Evolutionary conservation across 2,329 filamentous ascomycete genomes (phyloP).

Genomic region (Orbilia quercus): DNA sequence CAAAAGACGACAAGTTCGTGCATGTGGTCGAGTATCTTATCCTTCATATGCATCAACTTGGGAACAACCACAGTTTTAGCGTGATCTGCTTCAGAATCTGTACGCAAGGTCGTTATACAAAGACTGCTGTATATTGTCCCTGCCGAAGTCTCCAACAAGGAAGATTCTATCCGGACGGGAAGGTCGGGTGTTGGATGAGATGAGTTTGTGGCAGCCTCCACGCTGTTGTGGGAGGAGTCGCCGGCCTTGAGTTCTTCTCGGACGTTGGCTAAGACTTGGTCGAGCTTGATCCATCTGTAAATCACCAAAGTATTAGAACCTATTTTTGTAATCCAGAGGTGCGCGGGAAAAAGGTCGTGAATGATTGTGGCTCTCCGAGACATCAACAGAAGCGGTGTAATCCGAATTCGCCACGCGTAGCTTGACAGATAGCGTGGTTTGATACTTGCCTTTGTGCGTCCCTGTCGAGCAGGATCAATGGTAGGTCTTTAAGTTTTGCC

Average conservation of each 20-base stretch:
- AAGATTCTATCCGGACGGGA: conserved; percentile 44
- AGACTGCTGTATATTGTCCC: conserved; percentile 39
- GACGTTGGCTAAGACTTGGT: conserved; percentile 47
- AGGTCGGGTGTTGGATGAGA: conserved; percentile 26
- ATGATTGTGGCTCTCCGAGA: neutral
- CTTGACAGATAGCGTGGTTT: neutral
- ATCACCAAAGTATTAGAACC: conserved; percentile 34
- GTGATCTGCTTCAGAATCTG: conserved; percentile 9
- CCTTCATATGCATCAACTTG: conserved; percentile 53
- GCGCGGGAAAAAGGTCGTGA: neutral
- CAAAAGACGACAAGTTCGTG: conserved; percentile 54
- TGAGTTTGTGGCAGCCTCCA: conserved; percentile 32
- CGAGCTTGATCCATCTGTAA: conserved; percentile 48
- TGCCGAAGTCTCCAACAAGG: conserved; percentile 37
- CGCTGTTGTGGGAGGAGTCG: conserved; percentile 29
- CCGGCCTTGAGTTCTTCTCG: conserved; percentile 40
- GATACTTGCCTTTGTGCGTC: conserved; percentile 48
- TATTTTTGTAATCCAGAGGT: neutral
- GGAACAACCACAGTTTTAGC: conserved; percentile 22
- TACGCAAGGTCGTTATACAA: conserved; percentile 24
- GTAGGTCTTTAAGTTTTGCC: conserved; percentile 35
- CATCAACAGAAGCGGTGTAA: neutral
- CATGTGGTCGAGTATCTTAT: conserved; percentile 52
- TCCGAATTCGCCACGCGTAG: conserved; percentile 18
- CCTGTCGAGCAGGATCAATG: conserved; percentile 34